A percentile compares a stretch with the other conserved stretches of the same genome.
phyloP scores from a whole-genome alignment of 306 rosid species.

The Ormosia semicastrata region DNA sequence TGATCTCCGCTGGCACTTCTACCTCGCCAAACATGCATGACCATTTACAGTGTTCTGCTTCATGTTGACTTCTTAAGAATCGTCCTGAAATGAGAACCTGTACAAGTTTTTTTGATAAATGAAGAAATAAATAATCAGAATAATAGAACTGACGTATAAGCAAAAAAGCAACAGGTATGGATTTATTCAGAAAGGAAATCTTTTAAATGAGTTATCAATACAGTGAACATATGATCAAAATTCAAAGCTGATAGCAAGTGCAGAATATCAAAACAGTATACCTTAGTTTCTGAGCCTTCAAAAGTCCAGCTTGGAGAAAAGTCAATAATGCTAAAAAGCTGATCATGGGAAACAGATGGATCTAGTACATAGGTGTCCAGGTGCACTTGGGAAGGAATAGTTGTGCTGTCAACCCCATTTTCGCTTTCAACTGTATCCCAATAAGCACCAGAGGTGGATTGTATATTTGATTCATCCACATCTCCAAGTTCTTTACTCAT shows the following conservation, averaged over 20 bases:
- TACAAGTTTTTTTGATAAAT: constrained; percentile 1
- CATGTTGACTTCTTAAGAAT: constrained; percentile 59
- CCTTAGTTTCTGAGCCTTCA: constrained; percentile 70
- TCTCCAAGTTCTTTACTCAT: constrained; percentile 82
- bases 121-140: not conserved
- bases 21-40: constrained; percentile 93
- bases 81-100: constrained; percentile 80
- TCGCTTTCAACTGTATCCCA: constrained; percentile 73
- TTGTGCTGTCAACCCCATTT: constrained; percentile 50
- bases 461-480: constrained; percentile 59
- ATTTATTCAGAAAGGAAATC: not conserved
- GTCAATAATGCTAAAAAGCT: constrained; percentile 81
- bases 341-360: constrained; percentile 75
- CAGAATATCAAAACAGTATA: constrained; percentile 32
- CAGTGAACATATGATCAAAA: constrained; percentile 13
- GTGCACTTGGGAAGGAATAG: constrained; percentile 52
- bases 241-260: constrained; percentile 4
- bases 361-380: constrained; percentile 56
- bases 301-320: constrained; percentile 82
- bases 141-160: constrained; percentile 17
- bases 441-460: constrained; percentile 50
- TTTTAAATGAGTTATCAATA: not conserved
- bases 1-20: constrained; percentile 77
- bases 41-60: constrained; percentile 61
- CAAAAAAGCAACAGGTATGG: not conserved